phyloP scores from a whole-genome alignment of 2,329 filamentous ascomycete species.

The Pleurostoma richardsiae region DNA sequence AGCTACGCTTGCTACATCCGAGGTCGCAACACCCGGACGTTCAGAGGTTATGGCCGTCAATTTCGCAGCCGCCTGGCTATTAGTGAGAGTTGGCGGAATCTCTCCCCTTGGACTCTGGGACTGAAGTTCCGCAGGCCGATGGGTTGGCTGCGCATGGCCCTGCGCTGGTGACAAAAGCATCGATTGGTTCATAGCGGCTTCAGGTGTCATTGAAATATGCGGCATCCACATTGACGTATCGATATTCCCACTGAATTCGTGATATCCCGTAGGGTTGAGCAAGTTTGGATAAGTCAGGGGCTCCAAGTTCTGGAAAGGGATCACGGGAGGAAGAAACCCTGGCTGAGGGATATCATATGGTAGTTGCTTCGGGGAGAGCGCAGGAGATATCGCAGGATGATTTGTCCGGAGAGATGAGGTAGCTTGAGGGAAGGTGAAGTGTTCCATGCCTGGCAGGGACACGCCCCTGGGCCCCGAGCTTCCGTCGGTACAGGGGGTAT shows the following conservation, averaged over 20 bases:
- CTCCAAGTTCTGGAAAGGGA: background rate
- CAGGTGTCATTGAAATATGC: background rate
- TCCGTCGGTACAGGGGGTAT: too few species aligned
- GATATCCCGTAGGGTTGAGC: background rate
- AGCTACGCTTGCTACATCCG: too few species aligned
- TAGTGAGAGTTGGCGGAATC: too few species aligned
- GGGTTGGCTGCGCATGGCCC: too few species aligned
- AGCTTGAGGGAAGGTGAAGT: conserved; percentile 9
- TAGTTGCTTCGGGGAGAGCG: conserved; percentile 11
- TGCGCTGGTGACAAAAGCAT: background rate
- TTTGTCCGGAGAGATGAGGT: background rate
- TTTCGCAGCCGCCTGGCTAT: too few species aligned
- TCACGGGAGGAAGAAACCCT: background rate
- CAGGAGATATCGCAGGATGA: conserved; percentile 7
- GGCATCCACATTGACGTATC: conserved; percentile 1
- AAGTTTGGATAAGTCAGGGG: background rate
- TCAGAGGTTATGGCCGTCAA: too few species aligned
- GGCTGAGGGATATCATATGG: background rate
- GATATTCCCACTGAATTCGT: background rate
- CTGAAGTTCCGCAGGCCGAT: too few species aligned
- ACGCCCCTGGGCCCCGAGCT: too few species aligned
- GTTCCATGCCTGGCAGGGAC: conserved; percentile 6
- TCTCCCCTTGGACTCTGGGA: too few species aligned
- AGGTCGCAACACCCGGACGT: too few species aligned
- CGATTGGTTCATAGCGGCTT: background rate